A percentile compares a stretch with the other conserved stretches of the same genome.
These are phyloP conservation scores for Priceomyces carsonii DNA, from an alignment of 805 yeast genomes.

Conservation along the genomic window DNA sequence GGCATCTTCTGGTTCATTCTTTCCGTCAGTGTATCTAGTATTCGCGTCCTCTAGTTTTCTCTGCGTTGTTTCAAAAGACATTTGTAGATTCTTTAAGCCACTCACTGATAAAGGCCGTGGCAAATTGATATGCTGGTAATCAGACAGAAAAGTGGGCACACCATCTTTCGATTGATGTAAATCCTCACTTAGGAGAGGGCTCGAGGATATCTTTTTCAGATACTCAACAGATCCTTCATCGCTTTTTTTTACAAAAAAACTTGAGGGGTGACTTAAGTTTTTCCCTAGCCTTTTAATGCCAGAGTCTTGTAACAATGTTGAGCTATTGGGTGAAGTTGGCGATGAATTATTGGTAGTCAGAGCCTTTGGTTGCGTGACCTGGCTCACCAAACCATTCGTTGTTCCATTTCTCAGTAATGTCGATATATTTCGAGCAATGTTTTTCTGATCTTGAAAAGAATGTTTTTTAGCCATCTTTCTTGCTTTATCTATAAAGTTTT, in stretches of 20 bases:
- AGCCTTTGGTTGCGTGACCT: conserved; percentile 7
- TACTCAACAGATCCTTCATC: no score
- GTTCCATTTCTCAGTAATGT: conserved; percentile 13
- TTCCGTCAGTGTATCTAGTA: conserved; percentile 18
- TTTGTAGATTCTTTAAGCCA: conserved; percentile 32
- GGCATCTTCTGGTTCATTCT: not conserved
- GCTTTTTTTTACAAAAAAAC: conserved; percentile 13
- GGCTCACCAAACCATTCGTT: conserved; percentile 14
- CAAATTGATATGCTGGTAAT: conserved; percentile 14
- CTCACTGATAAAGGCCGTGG: conserved; percentile 36
- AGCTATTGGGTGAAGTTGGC: no score
- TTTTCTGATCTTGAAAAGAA: not conserved
- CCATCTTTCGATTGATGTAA: no score
- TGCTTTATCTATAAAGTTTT: conserved; percentile 1
- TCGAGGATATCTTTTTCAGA: no score
- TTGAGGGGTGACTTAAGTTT: conserved; percentile 17
- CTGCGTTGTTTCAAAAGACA: conserved; percentile 33
- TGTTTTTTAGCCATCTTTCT: conserved; percentile 3
- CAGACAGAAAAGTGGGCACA: no score
- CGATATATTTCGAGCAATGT: conserved; percentile 10
- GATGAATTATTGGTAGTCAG: not conserved
- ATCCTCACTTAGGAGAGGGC: no score
- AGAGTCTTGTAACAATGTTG: no score
- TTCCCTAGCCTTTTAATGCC: conserved; percentile 14
- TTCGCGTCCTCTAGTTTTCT: conserved; percentile 24